Evolutionary conservation across 495 filamentous ascomycete species (phyloP).

Genomic region (Aspergillus ellipticus): DNA sequence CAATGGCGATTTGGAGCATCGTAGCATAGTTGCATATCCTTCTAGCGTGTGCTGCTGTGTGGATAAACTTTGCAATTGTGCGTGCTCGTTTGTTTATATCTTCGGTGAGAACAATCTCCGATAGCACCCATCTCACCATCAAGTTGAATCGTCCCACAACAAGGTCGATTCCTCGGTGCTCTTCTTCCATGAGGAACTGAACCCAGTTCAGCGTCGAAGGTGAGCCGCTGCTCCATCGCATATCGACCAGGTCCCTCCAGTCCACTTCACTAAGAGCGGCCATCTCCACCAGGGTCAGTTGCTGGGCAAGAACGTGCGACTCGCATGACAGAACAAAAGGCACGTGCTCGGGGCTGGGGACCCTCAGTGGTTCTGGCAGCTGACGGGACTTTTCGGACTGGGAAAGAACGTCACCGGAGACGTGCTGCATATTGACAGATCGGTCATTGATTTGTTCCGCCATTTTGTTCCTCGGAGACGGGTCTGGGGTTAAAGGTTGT

Average conservation of each 20-base stretch:
- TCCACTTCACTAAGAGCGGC: slow-evolving; percentile 94
- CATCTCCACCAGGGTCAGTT: slow-evolving; percentile 94
- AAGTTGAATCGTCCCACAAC: slow-evolving; percentile 96
- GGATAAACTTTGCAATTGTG: slow-evolving; percentile 86
- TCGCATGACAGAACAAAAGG: slow-evolving; percentile 92
- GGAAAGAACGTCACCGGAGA: slow-evolving; percentile 37
- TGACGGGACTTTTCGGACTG: slow-evolving; percentile 32
- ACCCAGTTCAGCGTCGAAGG: slow-evolving; percentile 72
- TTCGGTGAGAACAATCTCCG: slow-evolving; percentile 82
- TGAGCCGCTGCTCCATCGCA: slow-evolving; percentile 80
- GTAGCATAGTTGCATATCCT: slow-evolving; percentile 92
- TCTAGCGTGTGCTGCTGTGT: slow-evolving; percentile 82
- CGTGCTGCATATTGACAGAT: slow-evolving; percentile 26
- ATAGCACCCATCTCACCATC: slow-evolving; percentile 95
- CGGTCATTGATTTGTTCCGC: slow-evolving; percentile 16
- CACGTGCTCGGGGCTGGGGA: slow-evolving; percentile 53
- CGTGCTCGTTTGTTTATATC: slow-evolving; percentile 77
- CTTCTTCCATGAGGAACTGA: slow-evolving; percentile 78
- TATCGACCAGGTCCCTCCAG: slow-evolving; percentile 95
- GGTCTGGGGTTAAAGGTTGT: slow-evolving; percentile 49
- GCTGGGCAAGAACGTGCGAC: slow-evolving; percentile 84
- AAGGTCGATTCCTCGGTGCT: slow-evolving; percentile 87
- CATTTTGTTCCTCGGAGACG: slow-evolving; percentile 39
- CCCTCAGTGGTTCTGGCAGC: slow-evolving; percentile 8
- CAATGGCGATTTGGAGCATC: slow-evolving; percentile 91